Evolutionary conservation across 371 early-diverging fungal genomes (phyloP).

Genomic region (Mortierella sp.): DNA sequence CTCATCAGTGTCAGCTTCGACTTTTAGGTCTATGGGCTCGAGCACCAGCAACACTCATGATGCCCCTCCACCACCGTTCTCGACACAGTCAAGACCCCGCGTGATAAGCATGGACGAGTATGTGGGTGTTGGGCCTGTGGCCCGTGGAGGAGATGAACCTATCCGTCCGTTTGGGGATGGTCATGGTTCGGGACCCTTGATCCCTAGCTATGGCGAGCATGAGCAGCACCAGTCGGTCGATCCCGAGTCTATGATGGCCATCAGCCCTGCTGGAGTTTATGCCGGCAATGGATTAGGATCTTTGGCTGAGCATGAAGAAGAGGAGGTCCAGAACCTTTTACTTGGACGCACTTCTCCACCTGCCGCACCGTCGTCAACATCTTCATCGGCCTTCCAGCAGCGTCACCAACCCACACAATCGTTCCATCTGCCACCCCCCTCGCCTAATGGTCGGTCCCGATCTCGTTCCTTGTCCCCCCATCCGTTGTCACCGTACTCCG

Average conservation of each 20-base stretch:
- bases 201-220: slow-evolving; percentile 50
- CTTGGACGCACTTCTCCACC: neutral
- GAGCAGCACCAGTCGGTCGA: slow-evolving; percentile 33
- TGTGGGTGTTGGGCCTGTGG: slow-evolving; percentile 30
- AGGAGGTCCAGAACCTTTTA: neutral
- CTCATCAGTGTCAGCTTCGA: neutral
- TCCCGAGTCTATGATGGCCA: slow-evolving; percentile 27
- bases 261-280: neutral
- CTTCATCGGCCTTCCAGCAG: neutral
- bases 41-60: neutral
- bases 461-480: slow-evolving; percentile 36
- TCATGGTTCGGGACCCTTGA: slow-evolving; percentile 34
- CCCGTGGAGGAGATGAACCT: neutral
- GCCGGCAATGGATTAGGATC: slow-evolving; percentile 15
- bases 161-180: slow-evolving; percentile 3
- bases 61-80: neutral
- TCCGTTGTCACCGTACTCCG: neutral
- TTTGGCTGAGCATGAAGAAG: slow-evolving; percentile 24
- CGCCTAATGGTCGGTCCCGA: neutral
- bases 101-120: slow-evolving; percentile 54
- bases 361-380: neutral
- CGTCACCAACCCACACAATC: neutral
- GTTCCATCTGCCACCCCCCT: neutral
- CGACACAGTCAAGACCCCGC: slow-evolving; percentile 16
- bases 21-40: neutral